These are phyloP conservation scores for Malassezia equina DNA, from an alignment of 1,284 basidiomycete species.

Conservation along the genomic window DNA sequence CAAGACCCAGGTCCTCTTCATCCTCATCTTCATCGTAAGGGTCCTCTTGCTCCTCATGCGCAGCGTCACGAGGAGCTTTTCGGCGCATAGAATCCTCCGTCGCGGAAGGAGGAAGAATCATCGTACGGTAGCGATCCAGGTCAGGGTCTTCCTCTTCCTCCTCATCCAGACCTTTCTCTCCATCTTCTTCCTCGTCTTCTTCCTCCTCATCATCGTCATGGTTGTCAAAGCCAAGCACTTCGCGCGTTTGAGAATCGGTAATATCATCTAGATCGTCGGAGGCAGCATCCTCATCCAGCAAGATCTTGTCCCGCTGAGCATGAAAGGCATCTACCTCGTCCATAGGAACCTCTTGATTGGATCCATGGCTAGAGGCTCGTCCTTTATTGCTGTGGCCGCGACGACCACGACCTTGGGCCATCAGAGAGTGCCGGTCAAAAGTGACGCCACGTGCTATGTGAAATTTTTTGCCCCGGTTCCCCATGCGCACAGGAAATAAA, in stretches of 20 bases:
- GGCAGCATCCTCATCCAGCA: constrained; percentile 52
- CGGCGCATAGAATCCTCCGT: not conserved
- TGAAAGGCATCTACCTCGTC: constrained; percentile 39
- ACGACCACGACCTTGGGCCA: constrained; percentile 2
- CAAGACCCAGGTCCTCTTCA: constrained; percentile 52
- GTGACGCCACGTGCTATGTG: constrained; percentile 10
- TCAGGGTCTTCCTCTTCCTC: constrained; percentile 12
- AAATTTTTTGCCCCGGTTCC: not conserved
- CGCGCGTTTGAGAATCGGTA: constrained; percentile 22
- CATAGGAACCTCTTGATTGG: constrained; percentile 24
- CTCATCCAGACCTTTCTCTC: constrained; percentile 34
- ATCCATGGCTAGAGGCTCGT: not conserved
- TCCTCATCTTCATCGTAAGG: constrained; percentile 54
- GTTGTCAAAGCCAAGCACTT: constrained; percentile 30
- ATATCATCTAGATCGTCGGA: constrained; percentile 31
- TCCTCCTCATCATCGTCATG: constrained; percentile 45
- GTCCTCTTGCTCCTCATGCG: constrained; percentile 51
- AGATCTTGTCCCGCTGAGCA: constrained; percentile 60
- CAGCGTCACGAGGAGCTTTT: constrained; percentile 21
- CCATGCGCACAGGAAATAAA: not conserved
- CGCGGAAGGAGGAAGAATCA: constrained; percentile 6
- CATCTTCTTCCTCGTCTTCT: constrained; percentile 26
- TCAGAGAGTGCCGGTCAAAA: not conserved
- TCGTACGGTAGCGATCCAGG: constrained; percentile 13
- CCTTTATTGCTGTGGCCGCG: not conserved